These are phyloP conservation scores for Acrasis kona DNA, from an alignment of 78 protist genomes.

Conservation along the genomic window DNA sequence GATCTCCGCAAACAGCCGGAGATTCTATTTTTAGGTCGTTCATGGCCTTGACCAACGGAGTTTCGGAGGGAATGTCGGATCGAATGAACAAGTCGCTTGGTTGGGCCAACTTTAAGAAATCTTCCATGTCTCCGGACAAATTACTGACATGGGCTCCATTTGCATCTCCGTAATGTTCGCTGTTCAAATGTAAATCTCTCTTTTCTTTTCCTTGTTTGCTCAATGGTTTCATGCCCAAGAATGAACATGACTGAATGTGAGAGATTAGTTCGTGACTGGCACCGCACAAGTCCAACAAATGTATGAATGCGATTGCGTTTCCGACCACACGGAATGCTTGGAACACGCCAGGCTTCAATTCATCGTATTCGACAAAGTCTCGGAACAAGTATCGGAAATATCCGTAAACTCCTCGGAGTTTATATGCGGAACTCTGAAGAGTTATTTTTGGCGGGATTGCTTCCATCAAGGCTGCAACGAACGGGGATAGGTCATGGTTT, in stretches of 20 bases:
- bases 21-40: not conserved
- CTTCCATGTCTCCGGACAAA: not conserved
- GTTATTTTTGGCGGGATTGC: conserved; percentile 54
- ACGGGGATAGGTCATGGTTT: conserved; percentile 52
- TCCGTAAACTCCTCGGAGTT: conserved; percentile 48
- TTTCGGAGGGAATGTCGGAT: no score
- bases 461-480: conserved; percentile 42
- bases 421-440: conserved; percentile 53
- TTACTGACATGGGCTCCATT: not conserved
- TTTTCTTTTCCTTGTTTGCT: not conserved
- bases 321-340: conserved; percentile 71
- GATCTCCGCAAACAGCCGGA: no score
- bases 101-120: not conserved
- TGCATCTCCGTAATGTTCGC: not conserved
- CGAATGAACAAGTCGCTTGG: no score
- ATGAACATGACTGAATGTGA: not conserved
- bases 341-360: conserved; percentile 61
- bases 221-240: not conserved
- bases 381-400: conserved; percentile 45
- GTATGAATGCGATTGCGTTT: conserved; percentile 40
- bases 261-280: not conserved
- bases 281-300: conserved; percentile 31
- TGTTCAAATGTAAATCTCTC: not conserved
- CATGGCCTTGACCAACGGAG: not conserved
- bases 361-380: conserved; percentile 47